Base-by-base conservation (phyloP, 1,284 basidiomycete genomes). In the Tausonia pullulans region DNA sequence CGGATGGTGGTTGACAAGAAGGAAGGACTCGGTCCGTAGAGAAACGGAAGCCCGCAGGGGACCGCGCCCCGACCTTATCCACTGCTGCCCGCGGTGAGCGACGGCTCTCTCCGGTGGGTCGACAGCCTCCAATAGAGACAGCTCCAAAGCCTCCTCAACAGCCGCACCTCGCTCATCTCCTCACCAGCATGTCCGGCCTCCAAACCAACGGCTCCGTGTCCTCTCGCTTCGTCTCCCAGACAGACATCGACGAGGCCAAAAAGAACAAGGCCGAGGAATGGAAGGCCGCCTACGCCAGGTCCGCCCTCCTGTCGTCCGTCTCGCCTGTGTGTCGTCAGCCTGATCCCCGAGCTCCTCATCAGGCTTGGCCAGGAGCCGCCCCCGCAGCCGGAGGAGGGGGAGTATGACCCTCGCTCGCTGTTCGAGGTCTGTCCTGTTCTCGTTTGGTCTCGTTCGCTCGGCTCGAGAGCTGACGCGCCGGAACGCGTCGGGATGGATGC, bases 211-310 rank as follows among this genome's bases (percentile, higher is more conserved):
- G 64, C 50, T 44, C 45, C 4, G 65, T 66, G 52, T 56, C 58
- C n/a, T 62, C 61, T 2, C 55, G 65, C 14, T 66, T 66, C 58
- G 65, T 66, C 44, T 66, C 65, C 3, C 57, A 62, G 41, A 56
- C 39, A 5, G 65, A 66, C 14, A 44, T 66, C n/a, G 65, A 66
- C 41, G 49, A 59, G 41, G 65, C 60, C 4, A 66, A 66, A 16
- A 53, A 41, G 0, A 54, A 16, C 10, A 63, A 60, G 61, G 65
- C 62, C 45, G 16, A 66, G 50, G 61, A 62, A 43, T 66, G 65
- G 65, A 62, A 62, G 53, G 65, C 61, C 4, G 65, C 65, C 5
- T 66, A 66, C 16, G 65, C 61, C 7, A 41, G 65, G 65, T 66
- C 5, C 58, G 40, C 45, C 16, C 4, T 16, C 4, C 45, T 16